A percentile compares a stretch with the other conserved stretches of the same genome.
These are phyloP conservation scores for Raffaelea deltoideospora DNA, from an alignment of 2,329 filamentous ascomycete species.

Conservation along the genomic window DNA sequence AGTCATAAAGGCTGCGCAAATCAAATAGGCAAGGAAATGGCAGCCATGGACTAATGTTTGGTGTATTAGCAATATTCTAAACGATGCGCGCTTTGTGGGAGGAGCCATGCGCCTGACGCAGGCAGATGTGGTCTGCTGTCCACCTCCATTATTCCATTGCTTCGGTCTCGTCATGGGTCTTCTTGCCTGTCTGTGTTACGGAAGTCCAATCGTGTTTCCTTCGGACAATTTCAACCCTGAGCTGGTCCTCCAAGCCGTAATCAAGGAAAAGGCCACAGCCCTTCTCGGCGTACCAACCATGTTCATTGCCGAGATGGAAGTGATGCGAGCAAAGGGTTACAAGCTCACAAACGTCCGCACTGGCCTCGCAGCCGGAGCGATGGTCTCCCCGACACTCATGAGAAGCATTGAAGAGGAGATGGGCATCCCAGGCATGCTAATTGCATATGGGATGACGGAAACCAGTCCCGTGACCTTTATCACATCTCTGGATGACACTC, in stretches of 20 bases:
- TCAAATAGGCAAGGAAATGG: too few relatives aligned
- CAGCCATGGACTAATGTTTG: too few relatives aligned
- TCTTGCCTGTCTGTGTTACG: neutral
- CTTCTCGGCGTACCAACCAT: neutral
- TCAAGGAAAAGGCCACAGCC: neutral
- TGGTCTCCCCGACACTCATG: neutral
- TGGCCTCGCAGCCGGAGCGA: neutral
- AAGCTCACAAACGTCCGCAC: neutral
- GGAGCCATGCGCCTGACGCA: neutral
- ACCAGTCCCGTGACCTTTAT: neutral
- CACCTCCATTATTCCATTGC: neutral
- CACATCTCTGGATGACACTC: neutral
- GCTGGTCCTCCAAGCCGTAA: neutral
- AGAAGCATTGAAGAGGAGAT: neutral
- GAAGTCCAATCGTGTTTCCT: neutral
- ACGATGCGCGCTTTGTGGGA: neutral
- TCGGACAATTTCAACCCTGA: neutral
- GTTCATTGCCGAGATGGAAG: neutral
- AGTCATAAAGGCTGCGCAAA: neutral
- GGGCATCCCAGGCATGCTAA: neutral
- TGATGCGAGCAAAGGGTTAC: neutral
- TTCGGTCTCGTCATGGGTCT: neutral
- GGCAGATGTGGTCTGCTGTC: neutral
- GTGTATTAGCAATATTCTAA: neutral
- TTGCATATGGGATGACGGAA: neutral